phyloP scores from a whole-genome alignment of 495 filamentous ascomycete species.

The Terfezia boudieri region DNA sequence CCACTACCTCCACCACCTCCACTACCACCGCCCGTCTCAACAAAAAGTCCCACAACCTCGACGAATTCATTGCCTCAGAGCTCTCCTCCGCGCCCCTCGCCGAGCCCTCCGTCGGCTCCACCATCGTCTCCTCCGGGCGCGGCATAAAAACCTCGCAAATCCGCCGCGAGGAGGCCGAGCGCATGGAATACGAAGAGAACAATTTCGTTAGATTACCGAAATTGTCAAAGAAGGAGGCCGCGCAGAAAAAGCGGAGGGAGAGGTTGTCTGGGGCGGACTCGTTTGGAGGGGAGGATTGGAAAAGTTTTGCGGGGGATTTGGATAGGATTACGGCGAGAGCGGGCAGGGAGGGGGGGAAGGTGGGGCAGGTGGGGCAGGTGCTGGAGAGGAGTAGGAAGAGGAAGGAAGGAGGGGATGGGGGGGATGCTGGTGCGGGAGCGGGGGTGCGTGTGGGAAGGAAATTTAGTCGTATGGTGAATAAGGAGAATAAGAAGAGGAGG shows the following conservation, averaged over 20 bases:
- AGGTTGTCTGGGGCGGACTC: slow-evolving; percentile 23
- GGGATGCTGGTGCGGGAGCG: slow-evolving; percentile 2
- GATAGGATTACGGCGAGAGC: slow-evolving; percentile 46
- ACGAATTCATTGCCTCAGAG: slow-evolving; percentile 67
- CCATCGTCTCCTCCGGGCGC: slow-evolving; percentile 48
- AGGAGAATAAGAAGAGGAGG: slow-evolving; percentile 11
- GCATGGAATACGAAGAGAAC: slow-evolving; percentile 57
- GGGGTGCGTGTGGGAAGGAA: slow-evolving; percentile 5
- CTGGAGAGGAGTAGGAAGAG: slow-evolving; percentile 69
- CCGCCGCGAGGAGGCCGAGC: slow-evolving; percentile 45
- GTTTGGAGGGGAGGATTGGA: slow-evolving; percentile 75
- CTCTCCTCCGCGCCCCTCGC: slow-evolving; percentile 54
- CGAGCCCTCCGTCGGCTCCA: slow-evolving; percentile 64
- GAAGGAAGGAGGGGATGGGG: slow-evolving; percentile 5
- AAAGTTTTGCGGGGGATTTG: slow-evolving; percentile 50
- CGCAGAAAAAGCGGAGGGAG: slow-evolving; percentile 17
- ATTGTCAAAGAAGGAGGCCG: slow-evolving; percentile 52
- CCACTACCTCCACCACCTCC: slow-evolving; percentile 26
- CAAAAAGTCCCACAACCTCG: slow-evolving; percentile 48
- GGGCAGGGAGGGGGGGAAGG: slow-evolving; percentile 28
- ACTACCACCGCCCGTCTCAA: slow-evolving; percentile 21
- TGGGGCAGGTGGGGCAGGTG: slow-evolving; percentile 27
- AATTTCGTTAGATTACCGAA: slow-evolving; percentile 70
- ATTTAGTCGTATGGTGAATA: slow-evolving; percentile 13
- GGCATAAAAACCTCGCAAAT: slow-evolving; percentile 48